A percentile compares a stretch with the other conserved stretches of the same genome.
Evolutionary conservation across 495 filamentous ascomycete genomes (phyloP).

Genomic region (Talaromyces trachyspermus): DNA sequence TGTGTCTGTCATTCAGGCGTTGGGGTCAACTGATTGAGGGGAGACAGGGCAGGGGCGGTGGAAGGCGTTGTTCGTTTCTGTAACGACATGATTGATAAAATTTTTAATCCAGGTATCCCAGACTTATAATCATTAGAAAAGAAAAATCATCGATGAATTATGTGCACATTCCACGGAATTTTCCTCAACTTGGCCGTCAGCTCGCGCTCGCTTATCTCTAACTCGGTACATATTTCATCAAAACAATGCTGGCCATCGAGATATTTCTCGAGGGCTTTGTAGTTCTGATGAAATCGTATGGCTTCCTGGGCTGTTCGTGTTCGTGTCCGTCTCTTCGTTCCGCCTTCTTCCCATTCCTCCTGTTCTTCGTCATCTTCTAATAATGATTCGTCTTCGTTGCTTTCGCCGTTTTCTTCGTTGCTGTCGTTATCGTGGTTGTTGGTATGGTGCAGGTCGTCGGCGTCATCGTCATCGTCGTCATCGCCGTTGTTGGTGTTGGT

Average conservation of each 20-base stretch:
- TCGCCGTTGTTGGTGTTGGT: slow-evolving; percentile 2
- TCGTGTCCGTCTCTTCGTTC: no score
- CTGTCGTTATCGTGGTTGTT: neutral
- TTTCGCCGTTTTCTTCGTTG: slow-evolving; percentile 5
- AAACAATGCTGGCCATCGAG: slow-evolving; percentile 78
- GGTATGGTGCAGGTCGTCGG: no score
- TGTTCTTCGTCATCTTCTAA: slow-evolving; percentile 26
- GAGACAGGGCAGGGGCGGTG: no score
- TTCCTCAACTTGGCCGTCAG: slow-evolving; percentile 44
- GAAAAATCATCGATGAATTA: slow-evolving; percentile 51
- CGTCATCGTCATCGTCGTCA: slow-evolving; percentile 7
- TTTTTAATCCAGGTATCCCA: no score
- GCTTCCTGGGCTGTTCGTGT: slow-evolving; percentile 14
- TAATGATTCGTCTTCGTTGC: slow-evolving; percentile 11
- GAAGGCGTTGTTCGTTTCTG: neutral
- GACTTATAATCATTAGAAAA: no score
- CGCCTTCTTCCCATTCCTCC: slow-evolving; percentile 25
- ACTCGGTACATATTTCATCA: slow-evolving; percentile 84
- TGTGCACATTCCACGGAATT: slow-evolving; percentile 42
- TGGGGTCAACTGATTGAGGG: no score
- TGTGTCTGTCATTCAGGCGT: no score
- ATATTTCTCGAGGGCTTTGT: slow-evolving; percentile 50
- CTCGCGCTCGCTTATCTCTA: slow-evolving; percentile 51
- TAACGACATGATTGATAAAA: no score
- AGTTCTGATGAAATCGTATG: slow-evolving; percentile 1